Conservation (phyloP, 805 yeast species). For the Candida golubevii region DNA sequence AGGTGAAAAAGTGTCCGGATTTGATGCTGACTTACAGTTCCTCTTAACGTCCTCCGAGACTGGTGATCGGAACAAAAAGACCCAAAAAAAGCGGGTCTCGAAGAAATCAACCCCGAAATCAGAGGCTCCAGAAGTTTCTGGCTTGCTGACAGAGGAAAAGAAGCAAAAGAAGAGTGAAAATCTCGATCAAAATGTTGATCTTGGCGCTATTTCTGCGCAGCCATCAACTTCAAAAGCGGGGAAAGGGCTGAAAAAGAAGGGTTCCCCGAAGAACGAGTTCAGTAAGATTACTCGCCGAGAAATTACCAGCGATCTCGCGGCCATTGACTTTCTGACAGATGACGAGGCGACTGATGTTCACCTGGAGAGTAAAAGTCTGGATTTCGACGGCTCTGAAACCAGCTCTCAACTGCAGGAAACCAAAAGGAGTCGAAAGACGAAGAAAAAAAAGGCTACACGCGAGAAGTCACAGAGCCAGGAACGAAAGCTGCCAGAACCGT, state of each 20-base stretch:
- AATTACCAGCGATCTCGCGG: conserved; percentile 26
- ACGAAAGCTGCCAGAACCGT: too few species aligned
- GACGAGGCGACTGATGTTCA: neutral
- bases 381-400: too few species aligned
- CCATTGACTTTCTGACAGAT: conserved; percentile 24
- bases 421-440: too few species aligned
- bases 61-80: neutral
- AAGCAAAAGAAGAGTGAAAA: too few species aligned
- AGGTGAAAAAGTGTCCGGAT: conserved; percentile 12
- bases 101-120: too few species aligned
- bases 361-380: too few species aligned
- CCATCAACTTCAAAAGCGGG: neutral
- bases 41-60: conserved; percentile 14
- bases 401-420: too few species aligned
- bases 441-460: too few species aligned
- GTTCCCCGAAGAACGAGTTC: conserved; percentile 1
- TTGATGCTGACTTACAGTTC: conserved; percentile 30
- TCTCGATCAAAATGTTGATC: too few species aligned
- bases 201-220: neutral
- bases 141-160: too few species aligned
- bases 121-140: too few species aligned
- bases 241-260: neutral
- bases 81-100: neutral
- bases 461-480: too few species aligned
- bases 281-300: conserved; percentile 18